Evolutionary conservation across 2,329 filamentous ascomycete species (phyloP).

Genomic region (Verticillium alfalfae): DNA sequence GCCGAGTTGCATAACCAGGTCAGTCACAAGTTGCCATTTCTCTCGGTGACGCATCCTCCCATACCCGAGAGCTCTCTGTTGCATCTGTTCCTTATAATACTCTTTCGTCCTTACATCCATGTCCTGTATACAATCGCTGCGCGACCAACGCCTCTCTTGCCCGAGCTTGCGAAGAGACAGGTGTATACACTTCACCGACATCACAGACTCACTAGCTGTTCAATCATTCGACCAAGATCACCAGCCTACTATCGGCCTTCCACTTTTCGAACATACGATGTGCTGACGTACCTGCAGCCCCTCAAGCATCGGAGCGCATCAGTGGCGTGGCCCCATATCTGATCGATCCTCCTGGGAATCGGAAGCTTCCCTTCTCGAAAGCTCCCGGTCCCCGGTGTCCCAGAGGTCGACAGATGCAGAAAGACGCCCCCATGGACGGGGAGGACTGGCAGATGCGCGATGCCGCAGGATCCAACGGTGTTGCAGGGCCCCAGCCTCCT

Average conservation of each 20-base stretch:
- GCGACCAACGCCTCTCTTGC: no score
- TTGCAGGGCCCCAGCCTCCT: constrained; percentile 6
- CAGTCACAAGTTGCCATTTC: not conserved
- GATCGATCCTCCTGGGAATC: not conserved
- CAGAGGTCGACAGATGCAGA: not conserved
- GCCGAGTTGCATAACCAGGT: not conserved
- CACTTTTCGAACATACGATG: not conserved
- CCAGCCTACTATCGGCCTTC: not conserved
- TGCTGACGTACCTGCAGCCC: not conserved
- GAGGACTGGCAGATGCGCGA: constrained; percentile 39
- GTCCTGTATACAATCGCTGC: not conserved
- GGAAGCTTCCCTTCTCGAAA: not conserved
- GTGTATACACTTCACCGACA: no score
- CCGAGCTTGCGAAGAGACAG: no score
- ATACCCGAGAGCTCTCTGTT: not conserved
- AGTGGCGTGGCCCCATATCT: not conserved
- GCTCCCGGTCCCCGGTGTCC: not conserved
- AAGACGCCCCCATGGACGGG: constrained; percentile 29
- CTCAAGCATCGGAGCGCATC: not conserved
- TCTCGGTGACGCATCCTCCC: no score
- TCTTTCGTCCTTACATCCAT: not conserved
- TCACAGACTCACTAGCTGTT: no score
- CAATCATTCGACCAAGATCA: no score
- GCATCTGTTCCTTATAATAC: not conserved
- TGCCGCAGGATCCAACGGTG: constrained; percentile 29